Evolutionary conservation across 2,329 filamentous ascomycete genomes (phyloP), one percentile per base, ranked within the genome.

Genomic region (Exophiala calicioides): DNA sequence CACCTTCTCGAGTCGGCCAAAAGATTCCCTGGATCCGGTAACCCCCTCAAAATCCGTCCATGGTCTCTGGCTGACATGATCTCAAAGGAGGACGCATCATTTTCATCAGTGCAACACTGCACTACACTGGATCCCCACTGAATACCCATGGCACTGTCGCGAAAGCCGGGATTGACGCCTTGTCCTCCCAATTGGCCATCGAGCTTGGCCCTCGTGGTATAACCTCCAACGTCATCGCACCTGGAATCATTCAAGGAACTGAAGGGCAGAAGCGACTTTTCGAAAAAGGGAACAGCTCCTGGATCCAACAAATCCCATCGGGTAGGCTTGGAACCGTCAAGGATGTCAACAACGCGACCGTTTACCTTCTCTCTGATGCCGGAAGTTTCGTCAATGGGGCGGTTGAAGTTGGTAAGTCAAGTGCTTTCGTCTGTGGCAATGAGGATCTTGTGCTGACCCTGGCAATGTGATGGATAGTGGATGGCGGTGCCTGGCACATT

Each of bases 321-420:
- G 88, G 89, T 1, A 77, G 90, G 46, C 81, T 82, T 65, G 91
- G 91, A 4, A 80, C 80, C 1, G 81, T 94, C 16, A 85, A 85
- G 56, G 91, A 97, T 62, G 89, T 97, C 60, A 86, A 90, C 0
- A 90, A 97, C 67, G 87, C 91, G 1, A 96, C 91, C 0, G 80
- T 97, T 0, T 97, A 84, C 60, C 66, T 97, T 44, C 91, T 96
- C 63, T 86, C 86, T 30, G 87, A 95, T 32, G 82, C 88, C 1
- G 91, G 85, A 1, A 88, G 84, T 64, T 95, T 86, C 65, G 82
- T 96, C 33, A 95, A 87, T 59, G 91, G 90, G 1, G 84, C 88
- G 56, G 79, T 82, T 3, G 69, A 96, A 29, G 86, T 94, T 27
- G 77, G 66, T 68, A 54, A 62, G 67, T 65, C n/a, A n/a, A n/a